Evolutionary conservation across 179 eudicot genomes (phyloP).

Genomic region (Nepenthes alata): DNA sequence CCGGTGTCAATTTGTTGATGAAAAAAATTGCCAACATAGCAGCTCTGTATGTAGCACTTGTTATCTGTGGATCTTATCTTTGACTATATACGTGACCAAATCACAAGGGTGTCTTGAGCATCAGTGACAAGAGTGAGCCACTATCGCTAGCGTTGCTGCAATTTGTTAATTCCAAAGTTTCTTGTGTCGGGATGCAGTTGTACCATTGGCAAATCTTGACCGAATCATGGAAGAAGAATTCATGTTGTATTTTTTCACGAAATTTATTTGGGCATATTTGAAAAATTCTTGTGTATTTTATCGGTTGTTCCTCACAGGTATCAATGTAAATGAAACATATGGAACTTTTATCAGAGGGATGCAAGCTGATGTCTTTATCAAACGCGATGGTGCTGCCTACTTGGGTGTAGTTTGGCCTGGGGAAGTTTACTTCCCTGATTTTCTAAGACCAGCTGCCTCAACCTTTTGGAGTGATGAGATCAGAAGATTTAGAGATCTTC

Average conservation of each 20-base stretch:
- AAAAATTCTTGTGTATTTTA: neutral
- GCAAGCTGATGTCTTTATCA: slow-evolving; percentile 39
- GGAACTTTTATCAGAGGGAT: slow-evolving; percentile 47
- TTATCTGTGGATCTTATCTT: too few species aligned
- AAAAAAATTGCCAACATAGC: too few species aligned
- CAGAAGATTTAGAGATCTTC: slow-evolving; percentile 21
- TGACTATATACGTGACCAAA: too few species aligned
- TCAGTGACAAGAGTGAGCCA: too few species aligned
- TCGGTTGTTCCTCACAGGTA: slow-evolving; percentile 22
- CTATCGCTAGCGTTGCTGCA: too few species aligned
- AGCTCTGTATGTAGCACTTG: too few species aligned
- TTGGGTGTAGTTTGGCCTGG: slow-evolving; percentile 63
- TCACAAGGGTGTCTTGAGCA: too few species aligned
- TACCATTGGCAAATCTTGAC: too few species aligned
- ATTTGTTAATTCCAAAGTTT: too few species aligned
- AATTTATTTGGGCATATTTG: neutral
- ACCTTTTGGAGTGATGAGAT: slow-evolving; percentile 47
- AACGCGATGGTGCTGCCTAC: slow-evolving; percentile 42
- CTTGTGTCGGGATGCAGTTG: too few species aligned
- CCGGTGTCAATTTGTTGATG: too few species aligned
- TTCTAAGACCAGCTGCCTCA: slow-evolving; percentile 28
- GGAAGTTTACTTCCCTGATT: slow-evolving; percentile 49
- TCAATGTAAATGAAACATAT: slow-evolving; percentile 36
- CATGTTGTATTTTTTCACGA: neutral
- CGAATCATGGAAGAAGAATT: neutral